Percentiles rank a stretch among this genome's conserved stretches.
Evolutionary conservation across 257 asterid species (phyloP).

Genomic region (Echium plantagineum): DNA sequence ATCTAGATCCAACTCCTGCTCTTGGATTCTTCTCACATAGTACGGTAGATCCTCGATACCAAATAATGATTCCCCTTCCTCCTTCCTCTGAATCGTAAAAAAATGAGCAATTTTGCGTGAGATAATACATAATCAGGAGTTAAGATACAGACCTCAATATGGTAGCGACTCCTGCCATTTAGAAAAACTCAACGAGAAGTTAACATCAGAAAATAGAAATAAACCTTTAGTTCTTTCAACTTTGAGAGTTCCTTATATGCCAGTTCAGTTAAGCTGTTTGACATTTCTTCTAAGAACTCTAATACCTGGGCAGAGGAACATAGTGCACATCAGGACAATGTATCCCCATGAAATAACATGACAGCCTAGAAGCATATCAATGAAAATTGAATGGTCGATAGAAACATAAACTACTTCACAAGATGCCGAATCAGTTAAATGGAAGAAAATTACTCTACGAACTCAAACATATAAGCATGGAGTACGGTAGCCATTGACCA

Average conservation of each 20-base stretch:
- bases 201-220: conserved; percentile 11
- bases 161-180: conserved; percentile 1
- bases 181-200: conserved; percentile 2
- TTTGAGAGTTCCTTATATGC: conserved; percentile 69
- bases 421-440: not conserved
- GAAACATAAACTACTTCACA: not conserved
- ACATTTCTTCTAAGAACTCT: conserved; percentile 76
- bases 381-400: not conserved
- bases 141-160: conserved; percentile 4
- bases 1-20: conserved; percentile 55
- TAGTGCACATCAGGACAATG: conserved; percentile 3
- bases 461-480: not conserved
- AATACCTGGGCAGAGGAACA: conserved; percentile 36
- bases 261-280: conserved; percentile 63
- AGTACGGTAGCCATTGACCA: not conserved
- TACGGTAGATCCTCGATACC: conserved; percentile 79
- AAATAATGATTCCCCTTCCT: conserved; percentile 70
- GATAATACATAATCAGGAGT: conserved; percentile 5
- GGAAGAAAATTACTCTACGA: not conserved
- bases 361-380: not conserved
- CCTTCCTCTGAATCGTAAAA: conserved; percentile 48
- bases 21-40: conserved; percentile 62
- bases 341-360: not conserved
- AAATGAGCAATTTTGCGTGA: conserved; percentile 9
- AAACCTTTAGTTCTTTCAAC: conserved; percentile 78